A percentile compares a stretch with the other conserved stretches of the same genome.
Evolutionary conservation across 805 yeast species (phyloP).

Genomic region (Pachysolen tannophilus): DNA sequence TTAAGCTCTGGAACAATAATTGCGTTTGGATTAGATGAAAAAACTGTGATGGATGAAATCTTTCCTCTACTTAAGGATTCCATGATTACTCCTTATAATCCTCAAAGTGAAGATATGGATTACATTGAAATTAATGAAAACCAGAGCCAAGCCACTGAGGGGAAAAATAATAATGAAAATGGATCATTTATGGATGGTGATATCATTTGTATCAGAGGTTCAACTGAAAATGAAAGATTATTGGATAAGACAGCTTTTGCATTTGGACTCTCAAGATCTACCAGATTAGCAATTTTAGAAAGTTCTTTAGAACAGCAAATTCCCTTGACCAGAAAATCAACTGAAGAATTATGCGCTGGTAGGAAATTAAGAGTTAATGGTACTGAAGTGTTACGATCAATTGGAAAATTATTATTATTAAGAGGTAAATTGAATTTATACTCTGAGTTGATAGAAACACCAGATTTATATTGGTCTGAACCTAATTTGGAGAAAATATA

Average conservation of each 20-base stretch:
- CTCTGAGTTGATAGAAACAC: constrained; percentile 85
- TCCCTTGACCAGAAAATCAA: constrained; percentile 50
- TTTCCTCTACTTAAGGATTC: constrained; percentile 46
- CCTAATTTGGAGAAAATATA: constrained; percentile 77
- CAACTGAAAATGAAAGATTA: constrained; percentile 35
- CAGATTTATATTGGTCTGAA: constrained; percentile 90
- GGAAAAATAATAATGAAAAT: too few relatives aligned
- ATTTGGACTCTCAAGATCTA: constrained; percentile 79
- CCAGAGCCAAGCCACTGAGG: constrained; percentile 3
- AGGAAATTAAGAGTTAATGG: constrained; percentile 41
- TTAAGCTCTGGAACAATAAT: constrained; percentile 74
- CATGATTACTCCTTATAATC: constrained; percentile 35
- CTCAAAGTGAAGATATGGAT: constrained; percentile 86
- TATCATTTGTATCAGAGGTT: constrained; percentile 55
- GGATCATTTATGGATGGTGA: constrained; percentile 57
- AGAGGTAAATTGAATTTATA: constrained; percentile 81
- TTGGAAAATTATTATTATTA: constrained; percentile 68
- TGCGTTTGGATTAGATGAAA: constrained; percentile 75
- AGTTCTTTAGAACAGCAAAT: constrained; percentile 62
- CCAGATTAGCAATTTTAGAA: constrained; percentile 77
- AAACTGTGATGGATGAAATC: constrained; percentile 33
- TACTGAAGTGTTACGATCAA: constrained; percentile 54
- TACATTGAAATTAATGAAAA: constrained; percentile 39
- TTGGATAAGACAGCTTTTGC: constrained; percentile 85
- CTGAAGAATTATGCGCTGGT: constrained; percentile 63